Evolutionary conservation across 768 basidiomycete genomes (phyloP), one percentile per base, ranked within the genome.

Genomic region (Leccinellum luteum): DNA sequence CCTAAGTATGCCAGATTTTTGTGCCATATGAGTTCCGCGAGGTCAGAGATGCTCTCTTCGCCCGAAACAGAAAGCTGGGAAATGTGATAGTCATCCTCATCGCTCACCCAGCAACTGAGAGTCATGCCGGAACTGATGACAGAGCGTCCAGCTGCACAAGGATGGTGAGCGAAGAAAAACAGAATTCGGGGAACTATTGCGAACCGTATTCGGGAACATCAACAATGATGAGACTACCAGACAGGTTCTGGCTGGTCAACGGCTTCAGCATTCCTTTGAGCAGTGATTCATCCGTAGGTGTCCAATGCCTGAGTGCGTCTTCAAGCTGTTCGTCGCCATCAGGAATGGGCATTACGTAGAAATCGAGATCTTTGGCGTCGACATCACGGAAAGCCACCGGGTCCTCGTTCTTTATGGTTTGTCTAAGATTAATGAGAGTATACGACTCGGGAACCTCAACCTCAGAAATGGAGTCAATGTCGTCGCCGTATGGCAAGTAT

Each of bases 381-480:
- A 60, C 14, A 27, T 32, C 45, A 10, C 49, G 17, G 27, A 62
- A 59, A 1, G 0, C 13, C 3, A 35, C 13, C 3, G 44, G 12
- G 1, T 52, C 59, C 49, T 48, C 13, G 43, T 34, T 34, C 51
- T 54, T 59, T 14, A 57, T 57, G 31, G 2, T 28, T 27, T 49
- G 8, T 41, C 27, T 55, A 14, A 60, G 48, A 21, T 19, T 23
- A 7, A 6, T 3, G 32, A 57, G 27, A 27, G 23, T 58, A 27
- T 55, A 8, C 8, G 31, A 45, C 15, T 25, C 52, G 10, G 34
- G 21, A 51, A 60, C 56, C 10, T 63, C 19, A 44, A 64, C 48
- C 21, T 45, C 5, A 14, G 6, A 30, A 30, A 31, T 49, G 2
- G 35, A n/a, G 17, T 10, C 35, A 1, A 38, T 38, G 8, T 1